Evolutionary conservation across 2,329 filamentous ascomycete species (phyloP).

Genomic region (Claviceps sp.): DNA sequence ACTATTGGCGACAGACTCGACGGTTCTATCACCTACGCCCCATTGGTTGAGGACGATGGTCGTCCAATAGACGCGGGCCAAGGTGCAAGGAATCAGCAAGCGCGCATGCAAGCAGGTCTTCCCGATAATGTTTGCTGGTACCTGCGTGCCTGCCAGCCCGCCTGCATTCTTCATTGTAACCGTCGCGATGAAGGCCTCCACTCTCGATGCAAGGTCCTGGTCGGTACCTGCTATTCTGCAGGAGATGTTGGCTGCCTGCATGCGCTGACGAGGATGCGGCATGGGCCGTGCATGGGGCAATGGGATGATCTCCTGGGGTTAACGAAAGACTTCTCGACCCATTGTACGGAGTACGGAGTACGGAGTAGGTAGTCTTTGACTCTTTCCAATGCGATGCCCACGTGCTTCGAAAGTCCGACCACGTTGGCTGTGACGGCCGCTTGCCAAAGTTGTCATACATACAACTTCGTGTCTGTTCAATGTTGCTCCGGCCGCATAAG

Average conservation of each 20-base stretch:
- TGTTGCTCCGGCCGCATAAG: too few relatives aligned
- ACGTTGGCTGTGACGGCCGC: too few relatives aligned
- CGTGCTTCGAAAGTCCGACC: not conserved
- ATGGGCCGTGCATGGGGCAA: not conserved
- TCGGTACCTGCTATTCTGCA: not conserved
- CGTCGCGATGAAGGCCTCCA: not conserved
- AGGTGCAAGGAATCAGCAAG: not conserved
- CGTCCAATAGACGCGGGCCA: not conserved
- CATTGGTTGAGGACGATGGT: not conserved
- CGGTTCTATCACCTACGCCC: not conserved
- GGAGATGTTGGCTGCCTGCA: not conserved
- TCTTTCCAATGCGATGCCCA: not conserved
- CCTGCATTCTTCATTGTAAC: not conserved
- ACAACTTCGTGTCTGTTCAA: too few relatives aligned
- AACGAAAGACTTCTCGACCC: not conserved
- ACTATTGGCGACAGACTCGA: not conserved
- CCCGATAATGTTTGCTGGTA: slow-evolving; percentile 1
- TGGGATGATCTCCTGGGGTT: not conserved
- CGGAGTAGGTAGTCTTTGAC: too few relatives aligned
- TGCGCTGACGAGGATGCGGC: not conserved
- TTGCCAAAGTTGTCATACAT: too few relatives aligned
- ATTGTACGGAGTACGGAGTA: too few relatives aligned
- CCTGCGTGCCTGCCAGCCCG: not conserved
- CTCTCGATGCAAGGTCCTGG: not conserved
- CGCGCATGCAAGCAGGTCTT: not conserved